These are phyloP conservation scores for Globisporangium mamillatum DNA, from an alignment of 352 stramenopile genomes.

Conservation along the genomic window DNA sequence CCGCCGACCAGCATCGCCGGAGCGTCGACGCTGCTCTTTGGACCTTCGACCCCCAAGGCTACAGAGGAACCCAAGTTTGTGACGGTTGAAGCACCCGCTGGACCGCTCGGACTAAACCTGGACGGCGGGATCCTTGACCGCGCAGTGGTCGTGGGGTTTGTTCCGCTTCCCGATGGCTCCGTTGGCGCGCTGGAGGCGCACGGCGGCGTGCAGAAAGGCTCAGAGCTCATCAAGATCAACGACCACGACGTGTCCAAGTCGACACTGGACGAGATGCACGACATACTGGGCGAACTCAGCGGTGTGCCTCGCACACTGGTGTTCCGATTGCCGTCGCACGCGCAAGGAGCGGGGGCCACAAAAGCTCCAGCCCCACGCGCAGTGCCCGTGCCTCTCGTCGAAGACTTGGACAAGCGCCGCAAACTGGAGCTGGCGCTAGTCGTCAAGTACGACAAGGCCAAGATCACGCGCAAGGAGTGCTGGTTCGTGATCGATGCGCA, in stretches of 20 bases:
- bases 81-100: slow-evolving; percentile 40
- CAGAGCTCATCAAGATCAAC: slow-evolving; percentile 62
- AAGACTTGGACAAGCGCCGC: slow-evolving; percentile 51
- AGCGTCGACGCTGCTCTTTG: slow-evolving; percentile 17
- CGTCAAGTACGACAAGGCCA: slow-evolving; percentile 48
- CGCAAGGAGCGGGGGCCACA: slow-evolving; percentile 4
- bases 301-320: slow-evolving; percentile 32
- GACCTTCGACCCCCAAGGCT: slow-evolving; percentile 10
- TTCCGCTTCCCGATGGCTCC: slow-evolving; percentile 47
- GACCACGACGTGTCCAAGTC: slow-evolving; percentile 47
- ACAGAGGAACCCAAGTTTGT: slow-evolving; percentile 27
- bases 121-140: slow-evolving; percentile 31
- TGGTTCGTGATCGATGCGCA: slow-evolving; percentile 59
- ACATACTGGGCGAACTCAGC: slow-evolving; percentile 33
- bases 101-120: slow-evolving; percentile 56
- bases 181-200: slow-evolving; percentile 40
- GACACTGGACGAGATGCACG: slow-evolving; percentile 41
- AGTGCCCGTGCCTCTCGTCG: slow-evolving; percentile 29
- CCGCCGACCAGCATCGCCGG: slow-evolving; percentile 3
- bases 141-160: slow-evolving; percentile 64
- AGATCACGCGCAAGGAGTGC: slow-evolving; percentile 63
- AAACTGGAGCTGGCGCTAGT: slow-evolving; percentile 57
- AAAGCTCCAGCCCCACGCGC: slow-evolving; percentile 20
- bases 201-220: slow-evolving; percentile 37
- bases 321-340: slow-evolving; percentile 37